Evolutionary conservation across 2,329 filamentous ascomycete species (phyloP).

Genomic region (Fusarium duplospermum): DNA sequence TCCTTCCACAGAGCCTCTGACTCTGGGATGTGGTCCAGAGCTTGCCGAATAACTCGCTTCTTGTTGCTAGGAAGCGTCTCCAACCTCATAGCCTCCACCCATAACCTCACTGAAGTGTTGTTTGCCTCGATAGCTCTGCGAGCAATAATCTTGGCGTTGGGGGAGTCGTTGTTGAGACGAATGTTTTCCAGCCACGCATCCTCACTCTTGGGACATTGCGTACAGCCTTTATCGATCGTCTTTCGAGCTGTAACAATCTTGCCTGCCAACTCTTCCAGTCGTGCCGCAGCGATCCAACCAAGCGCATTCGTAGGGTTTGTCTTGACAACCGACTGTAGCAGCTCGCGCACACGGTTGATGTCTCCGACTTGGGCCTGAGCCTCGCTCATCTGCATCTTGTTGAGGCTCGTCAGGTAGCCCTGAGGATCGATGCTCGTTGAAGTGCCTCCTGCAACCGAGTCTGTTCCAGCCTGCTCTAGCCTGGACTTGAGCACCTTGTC

Average conservation of each 20-base stretch:
- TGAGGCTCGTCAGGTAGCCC: slow-evolving; percentile 93
- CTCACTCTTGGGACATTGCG: slow-evolving; percentile 92
- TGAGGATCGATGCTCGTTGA: slow-evolving; percentile 94
- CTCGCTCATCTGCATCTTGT: slow-evolving; percentile 82
- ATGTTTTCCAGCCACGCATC: slow-evolving; percentile 98
- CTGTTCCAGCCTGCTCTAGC: slow-evolving; percentile 83
- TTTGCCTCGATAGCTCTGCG: slow-evolving; percentile 94
- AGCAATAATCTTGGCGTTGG: slow-evolving; percentile 96
- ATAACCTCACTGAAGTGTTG: slow-evolving; percentile 85
- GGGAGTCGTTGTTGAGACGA: slow-evolving; percentile 82
- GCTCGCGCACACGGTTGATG: slow-evolving; percentile 89
- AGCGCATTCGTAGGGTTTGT: slow-evolving; percentile 95
- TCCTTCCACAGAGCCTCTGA: slow-evolving; percentile 99
- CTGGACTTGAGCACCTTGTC: slow-evolving; percentile 97
- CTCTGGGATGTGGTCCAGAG: slow-evolving; percentile 91
- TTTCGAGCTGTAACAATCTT: slow-evolving; percentile 91
- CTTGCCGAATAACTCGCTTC: slow-evolving; percentile 92
- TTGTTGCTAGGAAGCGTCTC: slow-evolving; percentile 86
- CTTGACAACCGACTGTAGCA: slow-evolving; percentile 97
- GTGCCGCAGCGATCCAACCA: slow-evolving; percentile 94
- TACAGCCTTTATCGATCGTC: slow-evolving; percentile 87
- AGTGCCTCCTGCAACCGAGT: slow-evolving; percentile 77
- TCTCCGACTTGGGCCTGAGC: slow-evolving; percentile 90
- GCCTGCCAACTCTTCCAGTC: slow-evolving; percentile 91
- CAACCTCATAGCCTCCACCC: slow-evolving; percentile 95